A percentile compares a stretch with the other conserved stretches of the same genome.
Evolutionary conservation across 1,139 yeast species (phyloP).

Genomic region (Pichia sp.): DNA sequence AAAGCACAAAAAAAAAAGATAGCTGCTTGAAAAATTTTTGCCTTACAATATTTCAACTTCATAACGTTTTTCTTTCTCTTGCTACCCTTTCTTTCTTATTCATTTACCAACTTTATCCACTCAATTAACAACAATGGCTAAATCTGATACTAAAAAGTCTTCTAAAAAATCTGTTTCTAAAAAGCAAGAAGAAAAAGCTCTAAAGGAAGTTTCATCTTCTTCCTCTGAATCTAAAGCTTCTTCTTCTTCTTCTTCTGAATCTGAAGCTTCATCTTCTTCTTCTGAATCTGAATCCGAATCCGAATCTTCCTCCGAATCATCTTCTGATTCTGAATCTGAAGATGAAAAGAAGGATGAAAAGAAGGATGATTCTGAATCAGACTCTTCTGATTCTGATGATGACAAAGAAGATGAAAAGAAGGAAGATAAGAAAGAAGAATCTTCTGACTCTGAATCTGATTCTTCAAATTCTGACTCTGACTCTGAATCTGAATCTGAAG

Average conservation of each 20-base stretch:
- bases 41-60: too few species aligned
- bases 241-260: slow-evolving; percentile 28
- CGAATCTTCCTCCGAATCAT: slow-evolving; percentile 22
- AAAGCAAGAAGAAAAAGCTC: slow-evolving; percentile 23
- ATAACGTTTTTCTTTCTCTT: not conserved
- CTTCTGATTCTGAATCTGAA: slow-evolving; percentile 18
- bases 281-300: not conserved
- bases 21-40: not conserved
- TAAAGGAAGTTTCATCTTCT: slow-evolving; percentile 18
- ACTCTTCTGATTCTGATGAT: slow-evolving; percentile 27
- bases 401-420: slow-evolving; percentile 22
- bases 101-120: not conserved
- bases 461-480: slow-evolving; percentile 25
- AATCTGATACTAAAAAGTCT: slow-evolving; percentile 23
- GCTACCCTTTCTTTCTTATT: not conserved
- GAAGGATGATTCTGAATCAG: slow-evolving; percentile 22
- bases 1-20: too few species aligned
- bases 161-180: slow-evolving; percentile 28
- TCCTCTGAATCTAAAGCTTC: slow-evolving; percentile 22
- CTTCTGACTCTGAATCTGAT: slow-evolving; percentile 23
- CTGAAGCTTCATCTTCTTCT: slow-evolving; percentile 15
- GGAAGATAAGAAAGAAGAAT: slow-evolving; percentile 23
- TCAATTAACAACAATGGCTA: slow-evolving; percentile 23
- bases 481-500: slow-evolving; percentile 21
- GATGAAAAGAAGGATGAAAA: slow-evolving; percentile 13